Evolutionary conservation across 352 stramenopile species (phyloP).

Genomic region (Ophiocytium majus): DNA sequence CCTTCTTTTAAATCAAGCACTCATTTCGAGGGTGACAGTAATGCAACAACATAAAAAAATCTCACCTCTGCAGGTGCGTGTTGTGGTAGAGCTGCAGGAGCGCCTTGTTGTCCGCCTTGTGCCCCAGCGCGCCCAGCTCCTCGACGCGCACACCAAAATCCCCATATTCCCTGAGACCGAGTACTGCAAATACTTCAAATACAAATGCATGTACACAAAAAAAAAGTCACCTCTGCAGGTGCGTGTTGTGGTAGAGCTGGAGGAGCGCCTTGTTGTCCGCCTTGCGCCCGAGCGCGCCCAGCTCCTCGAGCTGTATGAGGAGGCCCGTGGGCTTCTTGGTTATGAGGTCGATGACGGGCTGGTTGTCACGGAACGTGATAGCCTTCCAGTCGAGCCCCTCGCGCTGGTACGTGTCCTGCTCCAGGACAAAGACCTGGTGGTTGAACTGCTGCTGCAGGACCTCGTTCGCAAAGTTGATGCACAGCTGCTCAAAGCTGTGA

Average conservation of each 20-base stretch:
- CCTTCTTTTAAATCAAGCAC: too few relatives aligned
- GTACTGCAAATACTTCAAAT: slow-evolving; percentile 12
- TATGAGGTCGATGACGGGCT: slow-evolving; percentile 79
- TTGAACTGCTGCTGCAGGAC: slow-evolving; percentile 83
- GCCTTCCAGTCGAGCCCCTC: slow-evolving; percentile 64
- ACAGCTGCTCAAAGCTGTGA: slow-evolving; percentile 88
- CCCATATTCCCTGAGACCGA: too few relatives aligned
- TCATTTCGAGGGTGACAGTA: background rate
- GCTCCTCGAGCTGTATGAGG: slow-evolving; percentile 76
- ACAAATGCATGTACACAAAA: background rate
- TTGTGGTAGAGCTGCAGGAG: slow-evolving; percentile 55
- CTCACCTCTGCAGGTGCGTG: slow-evolving; percentile 38
- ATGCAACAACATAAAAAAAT: background rate
- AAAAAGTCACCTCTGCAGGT: slow-evolving; percentile 28
- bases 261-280: slow-evolving; percentile 54
- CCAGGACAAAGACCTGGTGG: slow-evolving; percentile 75
- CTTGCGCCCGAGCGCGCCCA: slow-evolving; percentile 57
- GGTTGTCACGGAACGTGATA: slow-evolving; percentile 69
- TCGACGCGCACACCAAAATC: slow-evolving; percentile 74
- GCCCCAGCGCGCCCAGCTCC: slow-evolving; percentile 66
- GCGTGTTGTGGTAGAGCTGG: slow-evolving; percentile 56
- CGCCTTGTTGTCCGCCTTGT: slow-evolving; percentile 53
- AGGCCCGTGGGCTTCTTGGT: slow-evolving; percentile 75
- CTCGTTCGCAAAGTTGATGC: slow-evolving; percentile 95
- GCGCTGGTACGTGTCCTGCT: slow-evolving; percentile 61